phyloP scores from a whole-genome alignment of 176 grass and related monocot species.

The Avena eriantha region DNA sequence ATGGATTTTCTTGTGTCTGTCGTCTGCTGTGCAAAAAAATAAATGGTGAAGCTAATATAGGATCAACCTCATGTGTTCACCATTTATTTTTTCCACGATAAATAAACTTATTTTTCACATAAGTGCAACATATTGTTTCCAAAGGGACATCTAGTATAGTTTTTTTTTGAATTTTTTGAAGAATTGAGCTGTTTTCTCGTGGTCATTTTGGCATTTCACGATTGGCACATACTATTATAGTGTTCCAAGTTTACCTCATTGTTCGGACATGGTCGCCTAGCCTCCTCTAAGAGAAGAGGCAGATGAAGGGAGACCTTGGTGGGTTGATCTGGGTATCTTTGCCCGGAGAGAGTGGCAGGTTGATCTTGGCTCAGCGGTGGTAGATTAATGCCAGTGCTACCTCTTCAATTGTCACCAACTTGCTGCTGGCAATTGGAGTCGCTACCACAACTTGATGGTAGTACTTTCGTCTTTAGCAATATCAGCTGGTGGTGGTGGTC shows the following conservation, averaged over 20 bases:
- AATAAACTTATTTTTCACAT: neutral
- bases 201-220: neutral
- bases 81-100: neutral
- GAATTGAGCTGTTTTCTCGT: neutral
- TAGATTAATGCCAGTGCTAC: neutral
- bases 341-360: neutral
- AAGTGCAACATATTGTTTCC: slow-evolving; percentile 6
- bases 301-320: neutral
- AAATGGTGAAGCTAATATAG: neutral
- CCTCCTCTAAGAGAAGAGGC: neutral
- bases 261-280: slow-evolving; percentile 27
- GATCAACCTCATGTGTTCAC: neutral
- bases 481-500: neutral
- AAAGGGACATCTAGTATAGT: neutral
- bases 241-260: neutral
- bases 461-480: neutral
- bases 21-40: neutral
- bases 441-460: neutral
- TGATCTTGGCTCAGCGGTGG: neutral
- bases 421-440: neutral
- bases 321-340: neutral
- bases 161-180: neutral
- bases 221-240: neutral
- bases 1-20: neutral
- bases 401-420: neutral